Percentiles rank a stretch among this genome's conserved stretches.
These are phyloP conservation scores for Penicillium parvum DNA, from an alignment of 495 filamentous ascomycete species.

Conservation along the genomic window DNA sequence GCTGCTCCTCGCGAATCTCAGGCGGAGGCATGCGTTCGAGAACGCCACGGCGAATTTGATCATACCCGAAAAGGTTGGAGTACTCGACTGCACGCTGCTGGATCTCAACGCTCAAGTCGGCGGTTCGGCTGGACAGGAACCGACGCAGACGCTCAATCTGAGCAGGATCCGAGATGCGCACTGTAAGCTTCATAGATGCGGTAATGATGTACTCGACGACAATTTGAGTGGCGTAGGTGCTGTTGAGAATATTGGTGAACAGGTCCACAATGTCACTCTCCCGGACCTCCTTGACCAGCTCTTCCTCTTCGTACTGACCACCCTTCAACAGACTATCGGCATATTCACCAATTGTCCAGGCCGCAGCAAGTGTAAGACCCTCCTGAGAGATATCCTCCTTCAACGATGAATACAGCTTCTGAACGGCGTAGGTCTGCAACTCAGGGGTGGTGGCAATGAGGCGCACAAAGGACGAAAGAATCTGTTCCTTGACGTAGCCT, in stretches of 20 bases:
- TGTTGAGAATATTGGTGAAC: conserved; percentile 86
- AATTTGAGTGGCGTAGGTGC: conserved; percentile 83
- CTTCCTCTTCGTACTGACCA: conserved; percentile 93
- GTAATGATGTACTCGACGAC: conserved; percentile 95
- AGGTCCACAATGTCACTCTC: conserved; percentile 89
- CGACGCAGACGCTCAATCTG: conserved; percentile 82
- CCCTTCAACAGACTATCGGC: conserved; percentile 82
- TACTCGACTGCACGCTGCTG: conserved; percentile 96
- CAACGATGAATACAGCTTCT: conserved; percentile 84
- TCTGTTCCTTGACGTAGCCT: conserved; percentile 96
- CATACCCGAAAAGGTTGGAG: conserved; percentile 83
- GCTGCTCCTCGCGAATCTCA: conserved; percentile 89
- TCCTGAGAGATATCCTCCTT: conserved; percentile 98
- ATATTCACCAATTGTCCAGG: conserved; percentile 99
- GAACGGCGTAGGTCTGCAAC: conserved; percentile 90
- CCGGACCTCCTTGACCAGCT: conserved; percentile 82
- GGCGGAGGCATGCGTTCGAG: conserved; percentile 96
- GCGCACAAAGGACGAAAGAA: conserved; percentile 92
- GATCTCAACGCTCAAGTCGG: conserved; percentile 87
- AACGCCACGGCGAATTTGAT: conserved; percentile 83
- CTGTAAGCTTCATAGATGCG: conserved; percentile 91
- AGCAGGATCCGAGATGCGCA: conserved; percentile 72
- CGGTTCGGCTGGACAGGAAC: conserved; percentile 67
- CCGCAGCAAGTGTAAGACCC: conserved; percentile 83
- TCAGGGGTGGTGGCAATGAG: conserved; percentile 93